Base-by-base conservation (phyloP, 208 protist genomes). In the Blechomonas ayalai region DNA sequence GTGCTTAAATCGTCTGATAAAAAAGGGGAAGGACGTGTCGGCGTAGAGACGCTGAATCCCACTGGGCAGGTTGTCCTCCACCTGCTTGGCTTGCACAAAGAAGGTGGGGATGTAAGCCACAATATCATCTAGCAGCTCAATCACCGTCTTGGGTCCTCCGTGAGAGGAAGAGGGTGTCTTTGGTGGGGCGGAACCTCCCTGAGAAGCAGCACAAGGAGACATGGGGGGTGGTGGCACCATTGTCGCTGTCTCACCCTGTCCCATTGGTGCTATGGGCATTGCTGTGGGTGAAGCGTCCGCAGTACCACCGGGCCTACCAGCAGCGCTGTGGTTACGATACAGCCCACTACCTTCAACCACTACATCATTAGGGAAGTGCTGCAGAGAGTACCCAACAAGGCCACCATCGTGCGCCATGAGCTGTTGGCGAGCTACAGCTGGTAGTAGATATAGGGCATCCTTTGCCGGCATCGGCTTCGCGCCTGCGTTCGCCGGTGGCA, bases 21-120 rank as follows among this genome's bases (percentile, higher is more conserved):
- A 88, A 42, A 73, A 82, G 10, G 69, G 23, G 29, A 89, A 66
- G 8, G 51, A 63, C 9, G 65, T 69, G 31, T 70, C 76, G 10
- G 59, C 37, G 36, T 76, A 92, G 33, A 79, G 63, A 24, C 44
- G 22, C 52, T 67, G 51, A 1, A 90, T 49, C 22, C 64, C 57
- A 6, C 52, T 41, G 10, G 85, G 78, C 5, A 94, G 13, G 28
- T 52, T 54, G 12, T 58, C 56, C 13, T 55, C 68, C 10, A 93
- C 60, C 6, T 56, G 61, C 16, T 82, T 65, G 4, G 64, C 50
- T 8, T 58, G 31, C 6, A 87, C 67, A 52, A 78, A 94, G 38
- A 82, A 89, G 2, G 85, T 94, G 9, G 85, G 85, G 31, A 94
- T 76, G 48, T 71, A 94, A 19, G 65, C 64, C 22, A 85, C 71